These are phyloP conservation scores for Colletotrichum zoysiae DNA, from an alignment of 2,329 filamentous ascomycete genomes.

Conservation along the genomic window DNA sequence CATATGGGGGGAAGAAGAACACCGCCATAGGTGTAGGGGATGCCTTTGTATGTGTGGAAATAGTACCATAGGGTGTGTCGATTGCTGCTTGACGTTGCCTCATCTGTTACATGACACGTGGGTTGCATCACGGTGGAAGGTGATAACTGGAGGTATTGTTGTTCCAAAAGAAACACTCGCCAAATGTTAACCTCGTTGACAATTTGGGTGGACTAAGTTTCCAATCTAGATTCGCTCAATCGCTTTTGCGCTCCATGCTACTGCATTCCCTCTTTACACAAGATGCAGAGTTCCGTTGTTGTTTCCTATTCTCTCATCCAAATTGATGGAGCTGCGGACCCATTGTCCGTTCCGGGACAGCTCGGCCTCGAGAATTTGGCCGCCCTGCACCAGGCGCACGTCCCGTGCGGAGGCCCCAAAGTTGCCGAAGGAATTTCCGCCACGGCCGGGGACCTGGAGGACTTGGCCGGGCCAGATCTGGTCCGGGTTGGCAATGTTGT, in stretches of 20 bases:
- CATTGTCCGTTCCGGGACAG: slow-evolving; percentile 49
- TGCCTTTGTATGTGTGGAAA: too few relatives aligned
- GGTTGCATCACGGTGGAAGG: too few relatives aligned
- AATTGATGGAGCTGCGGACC: slow-evolving; percentile 48
- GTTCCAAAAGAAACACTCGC: neutral
- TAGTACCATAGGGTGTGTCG: too few relatives aligned
- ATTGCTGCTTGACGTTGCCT: too few relatives aligned
- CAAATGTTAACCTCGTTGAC: neutral
- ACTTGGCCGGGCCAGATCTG: slow-evolving; percentile 58
- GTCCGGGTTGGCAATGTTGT: slow-evolving; percentile 56
- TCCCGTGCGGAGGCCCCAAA: slow-evolving; percentile 53
- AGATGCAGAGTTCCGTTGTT: slow-evolving; percentile 46
- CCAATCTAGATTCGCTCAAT: slow-evolving; percentile 20
- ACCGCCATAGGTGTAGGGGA: too few relatives aligned
- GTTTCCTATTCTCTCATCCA: slow-evolving; percentile 53
- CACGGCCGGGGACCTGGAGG: slow-evolving; percentile 51
- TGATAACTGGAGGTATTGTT: too few relatives aligned
- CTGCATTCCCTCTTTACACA: neutral
- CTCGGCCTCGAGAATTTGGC: slow-evolving; percentile 52
- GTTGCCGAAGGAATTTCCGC: slow-evolving; percentile 45
- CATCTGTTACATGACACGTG: neutral
- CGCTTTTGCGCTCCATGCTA: slow-evolving; percentile 8
- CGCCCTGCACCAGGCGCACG: slow-evolving; percentile 53
- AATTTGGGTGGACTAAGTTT: slow-evolving; percentile 6
- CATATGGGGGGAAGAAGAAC: too few relatives aligned